Conservation (phyloP, 441 rosid genomes). For the Populus hybrid region DNA sequence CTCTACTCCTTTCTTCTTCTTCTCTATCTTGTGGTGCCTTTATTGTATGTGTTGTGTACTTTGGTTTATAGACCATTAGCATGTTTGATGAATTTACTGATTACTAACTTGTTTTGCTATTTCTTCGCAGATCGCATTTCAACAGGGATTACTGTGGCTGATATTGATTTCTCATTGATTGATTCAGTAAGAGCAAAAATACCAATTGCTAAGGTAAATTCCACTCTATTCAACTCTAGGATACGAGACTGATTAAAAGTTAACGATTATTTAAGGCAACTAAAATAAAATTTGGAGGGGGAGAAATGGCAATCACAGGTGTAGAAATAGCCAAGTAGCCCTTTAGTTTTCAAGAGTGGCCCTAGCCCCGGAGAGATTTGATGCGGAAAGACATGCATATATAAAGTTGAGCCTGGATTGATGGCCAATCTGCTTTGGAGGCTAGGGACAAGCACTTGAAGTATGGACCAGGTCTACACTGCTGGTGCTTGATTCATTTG, state of each 20-base stretch:
- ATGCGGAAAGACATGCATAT: not conserved
- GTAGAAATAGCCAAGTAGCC: not conserved
- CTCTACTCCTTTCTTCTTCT: not conserved
- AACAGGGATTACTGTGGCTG: conserved; percentile 79
- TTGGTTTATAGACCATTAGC: not conserved
- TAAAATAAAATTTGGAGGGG: not conserved
- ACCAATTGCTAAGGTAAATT: conserved; percentile 75
- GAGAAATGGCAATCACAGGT: not conserved
- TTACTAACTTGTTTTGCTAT: conserved; percentile 1
- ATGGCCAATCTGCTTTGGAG: not conserved
- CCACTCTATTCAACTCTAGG: not conserved
- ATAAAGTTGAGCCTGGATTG: not conserved
- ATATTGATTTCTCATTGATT: conserved; percentile 74
- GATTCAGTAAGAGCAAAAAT: conserved; percentile 78
- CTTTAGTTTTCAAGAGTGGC: not conserved
- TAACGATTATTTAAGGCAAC: not conserved
- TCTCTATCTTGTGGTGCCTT: not conserved
- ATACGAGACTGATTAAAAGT: conserved; percentile 1
- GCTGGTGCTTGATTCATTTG: not conserved
- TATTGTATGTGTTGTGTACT: not conserved
- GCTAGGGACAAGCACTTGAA: not conserved
- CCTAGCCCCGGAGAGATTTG: not conserved
- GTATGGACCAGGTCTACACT: not conserved
- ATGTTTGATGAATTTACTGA: not conserved
- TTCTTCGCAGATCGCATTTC: conserved; percentile 58